These are phyloP conservation scores for Globisporangium spiculum DNA, from an alignment of 352 stramenopile genomes.

Conservation along the genomic window DNA sequence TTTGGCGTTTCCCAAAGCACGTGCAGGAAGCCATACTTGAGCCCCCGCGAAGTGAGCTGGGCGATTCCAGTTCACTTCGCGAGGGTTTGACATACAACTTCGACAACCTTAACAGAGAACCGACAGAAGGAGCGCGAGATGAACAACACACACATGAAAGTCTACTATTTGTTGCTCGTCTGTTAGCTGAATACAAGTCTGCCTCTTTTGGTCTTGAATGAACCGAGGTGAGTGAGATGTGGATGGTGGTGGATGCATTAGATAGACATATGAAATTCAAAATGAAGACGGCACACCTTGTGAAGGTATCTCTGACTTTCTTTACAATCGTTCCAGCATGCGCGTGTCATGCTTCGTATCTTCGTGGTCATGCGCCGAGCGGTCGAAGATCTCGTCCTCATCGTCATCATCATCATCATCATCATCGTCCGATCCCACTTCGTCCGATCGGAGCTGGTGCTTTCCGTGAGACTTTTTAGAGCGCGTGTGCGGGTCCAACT, in stretches of 20 bases:
- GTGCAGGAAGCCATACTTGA: no score
- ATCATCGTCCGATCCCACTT: conserved; percentile 23
- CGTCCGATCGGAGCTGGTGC: conserved; percentile 29
- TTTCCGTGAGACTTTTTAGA: conserved; percentile 30
- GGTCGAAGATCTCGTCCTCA: conserved; percentile 77
- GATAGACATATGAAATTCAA: conserved; percentile 1
- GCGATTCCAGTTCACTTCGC: no score
- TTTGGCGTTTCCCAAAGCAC: no score
- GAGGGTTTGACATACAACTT: background rate
- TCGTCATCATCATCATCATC: conserved; percentile 30
- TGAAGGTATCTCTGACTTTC: conserved; percentile 3
- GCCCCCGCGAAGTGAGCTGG: no score
- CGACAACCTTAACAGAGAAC: background rate
- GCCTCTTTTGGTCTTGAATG: background rate
- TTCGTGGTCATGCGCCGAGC: conserved; percentile 32
- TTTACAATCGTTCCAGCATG: conserved; percentile 58
- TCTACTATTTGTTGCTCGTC: background rate
- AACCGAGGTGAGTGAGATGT: background rate
- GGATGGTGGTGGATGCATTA: background rate
- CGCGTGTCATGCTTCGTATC: conserved; percentile 47
- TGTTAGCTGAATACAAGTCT: background rate
- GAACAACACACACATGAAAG: conserved; percentile 5
- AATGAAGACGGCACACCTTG: conserved; percentile 2
- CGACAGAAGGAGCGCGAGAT: background rate
- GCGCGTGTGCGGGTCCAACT: conserved; percentile 26